phyloP scores from a whole-genome alignment of 495 filamentous ascomycete genomes.

The Neurospora sublineolata region DNA sequence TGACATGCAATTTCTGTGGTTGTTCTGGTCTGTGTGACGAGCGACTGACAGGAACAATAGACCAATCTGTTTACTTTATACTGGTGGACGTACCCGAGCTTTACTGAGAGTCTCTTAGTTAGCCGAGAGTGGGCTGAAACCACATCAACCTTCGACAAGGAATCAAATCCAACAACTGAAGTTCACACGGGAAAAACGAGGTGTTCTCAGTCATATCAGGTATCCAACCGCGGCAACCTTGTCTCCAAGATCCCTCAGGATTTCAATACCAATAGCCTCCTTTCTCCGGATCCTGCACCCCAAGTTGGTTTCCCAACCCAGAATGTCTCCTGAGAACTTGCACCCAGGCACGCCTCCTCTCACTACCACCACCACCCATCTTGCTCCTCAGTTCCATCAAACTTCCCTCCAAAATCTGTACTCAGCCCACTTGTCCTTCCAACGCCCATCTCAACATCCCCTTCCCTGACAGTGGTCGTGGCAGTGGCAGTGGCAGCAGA shows the following conservation, averaged over 20 bases:
- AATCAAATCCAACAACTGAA: neutral
- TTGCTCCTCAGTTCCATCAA: neutral
- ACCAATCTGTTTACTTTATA: neutral
- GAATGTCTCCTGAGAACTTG: neutral
- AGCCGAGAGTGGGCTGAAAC: neutral
- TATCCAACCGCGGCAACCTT: neutral
- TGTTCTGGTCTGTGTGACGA: neutral
- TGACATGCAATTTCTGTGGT: neutral
- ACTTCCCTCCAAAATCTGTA: neutral
- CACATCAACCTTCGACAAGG: neutral
- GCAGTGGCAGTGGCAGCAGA: neutral
- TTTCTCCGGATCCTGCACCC: neutral
- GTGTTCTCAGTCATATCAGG: neutral
- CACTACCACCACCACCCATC: neutral
- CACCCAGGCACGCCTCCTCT: neutral
- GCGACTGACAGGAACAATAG: neutral
- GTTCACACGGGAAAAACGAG: neutral
- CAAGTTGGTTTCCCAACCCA: neutral
- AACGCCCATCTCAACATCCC: neutral
- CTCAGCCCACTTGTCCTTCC: neutral
- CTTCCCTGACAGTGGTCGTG: neutral
- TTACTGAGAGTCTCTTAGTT: neutral
- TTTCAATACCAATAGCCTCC: neutral
- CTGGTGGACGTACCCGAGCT: neutral
- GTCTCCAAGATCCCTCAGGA: neutral